phyloP scores from a whole-genome alignment of 31 red algal genomes.

The Porphyra umbilicalis region DNA sequence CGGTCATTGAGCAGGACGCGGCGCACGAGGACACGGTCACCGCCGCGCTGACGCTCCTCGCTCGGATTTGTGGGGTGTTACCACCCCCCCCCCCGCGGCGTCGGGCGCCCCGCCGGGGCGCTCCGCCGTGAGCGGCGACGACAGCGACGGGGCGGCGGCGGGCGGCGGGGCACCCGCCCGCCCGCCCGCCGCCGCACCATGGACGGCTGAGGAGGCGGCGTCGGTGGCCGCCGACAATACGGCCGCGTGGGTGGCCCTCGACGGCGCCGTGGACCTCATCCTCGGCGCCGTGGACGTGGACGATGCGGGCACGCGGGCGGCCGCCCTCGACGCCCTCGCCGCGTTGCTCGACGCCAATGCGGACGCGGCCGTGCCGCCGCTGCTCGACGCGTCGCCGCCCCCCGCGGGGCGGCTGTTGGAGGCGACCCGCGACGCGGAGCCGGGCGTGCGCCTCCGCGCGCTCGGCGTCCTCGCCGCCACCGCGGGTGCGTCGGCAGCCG shows the following conservation, averaged over 20 bases:
- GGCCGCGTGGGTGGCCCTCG: neutral
- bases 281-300: neutral
- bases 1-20: conserved; percentile 90
- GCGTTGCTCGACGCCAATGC: neutral
- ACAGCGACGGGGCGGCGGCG: neutral
- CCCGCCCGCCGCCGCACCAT: neutral
- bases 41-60: conserved; percentile 65
- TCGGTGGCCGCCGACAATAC: neutral
- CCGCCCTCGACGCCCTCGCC: neutral
- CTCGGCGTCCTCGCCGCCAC: neutral
- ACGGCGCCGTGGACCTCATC: neutral
- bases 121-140: neutral
- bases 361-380: neutral
- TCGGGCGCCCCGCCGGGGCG: neutral
- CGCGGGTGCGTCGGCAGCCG: neutral
- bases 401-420: neutral
- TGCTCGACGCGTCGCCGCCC: neutral
- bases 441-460: neutral
- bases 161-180: neutral
- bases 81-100: conserved; percentile 6
- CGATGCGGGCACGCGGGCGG: neutral
- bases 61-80: conserved; percentile 46
- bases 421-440: neutral
- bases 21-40: conserved; percentile 68
- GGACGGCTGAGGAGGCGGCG: neutral